Evolutionary conservation across 2,329 filamentous ascomycete genomes (phyloP).

Genomic region (Botrytis galanthina): DNA sequence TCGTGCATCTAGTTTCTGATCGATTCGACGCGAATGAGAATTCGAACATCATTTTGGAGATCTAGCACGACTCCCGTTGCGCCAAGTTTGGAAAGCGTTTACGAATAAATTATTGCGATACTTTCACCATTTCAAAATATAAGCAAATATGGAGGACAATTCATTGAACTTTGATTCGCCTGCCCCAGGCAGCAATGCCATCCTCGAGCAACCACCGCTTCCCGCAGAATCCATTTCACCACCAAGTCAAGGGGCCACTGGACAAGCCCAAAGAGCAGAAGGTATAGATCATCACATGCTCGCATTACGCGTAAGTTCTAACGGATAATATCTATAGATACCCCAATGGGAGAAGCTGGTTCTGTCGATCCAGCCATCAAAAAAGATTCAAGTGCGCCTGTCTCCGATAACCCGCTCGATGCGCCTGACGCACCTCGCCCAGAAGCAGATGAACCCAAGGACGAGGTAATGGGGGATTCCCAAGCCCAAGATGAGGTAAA

Average conservation of each 20-base stretch:
- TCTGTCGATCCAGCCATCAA: slow-evolving; percentile 51
- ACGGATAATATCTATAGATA: slow-evolving; percentile 47
- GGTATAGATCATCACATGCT: slow-evolving; percentile 42
- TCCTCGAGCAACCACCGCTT: slow-evolving; percentile 54
- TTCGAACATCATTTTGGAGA: slow-evolving; percentile 23
- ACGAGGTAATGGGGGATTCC: slow-evolving; percentile 78
- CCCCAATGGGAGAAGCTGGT: slow-evolving; percentile 58
- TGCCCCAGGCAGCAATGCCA: slow-evolving; percentile 54
- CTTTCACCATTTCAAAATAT: slow-evolving; percentile 23
- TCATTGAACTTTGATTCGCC: slow-evolving; percentile 57
- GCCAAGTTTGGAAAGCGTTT: slow-evolving; percentile 21
- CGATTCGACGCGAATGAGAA: slow-evolving; percentile 21
- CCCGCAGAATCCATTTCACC: slow-evolving; percentile 43
- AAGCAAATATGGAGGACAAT: slow-evolving; percentile 56
- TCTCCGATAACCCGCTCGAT: slow-evolving; percentile 66
- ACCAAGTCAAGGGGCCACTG: slow-evolving; percentile 34
- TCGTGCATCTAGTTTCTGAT: not conserved
- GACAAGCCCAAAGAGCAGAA: slow-evolving; percentile 43
- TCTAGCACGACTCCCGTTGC: slow-evolving; percentile 21
- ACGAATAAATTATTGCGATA: slow-evolving; percentile 35
- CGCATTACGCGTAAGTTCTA: slow-evolving; percentile 8
- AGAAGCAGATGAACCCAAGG: slow-evolving; percentile 61
- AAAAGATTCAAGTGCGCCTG: slow-evolving; percentile 54
- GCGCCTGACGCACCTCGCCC: slow-evolving; percentile 62
- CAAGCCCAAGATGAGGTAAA: slow-evolving; percentile 51